Evolutionary conservation across 2,329 filamentous ascomycete genomes (phyloP).

Genomic region (Byssochlamys sp.): DNA sequence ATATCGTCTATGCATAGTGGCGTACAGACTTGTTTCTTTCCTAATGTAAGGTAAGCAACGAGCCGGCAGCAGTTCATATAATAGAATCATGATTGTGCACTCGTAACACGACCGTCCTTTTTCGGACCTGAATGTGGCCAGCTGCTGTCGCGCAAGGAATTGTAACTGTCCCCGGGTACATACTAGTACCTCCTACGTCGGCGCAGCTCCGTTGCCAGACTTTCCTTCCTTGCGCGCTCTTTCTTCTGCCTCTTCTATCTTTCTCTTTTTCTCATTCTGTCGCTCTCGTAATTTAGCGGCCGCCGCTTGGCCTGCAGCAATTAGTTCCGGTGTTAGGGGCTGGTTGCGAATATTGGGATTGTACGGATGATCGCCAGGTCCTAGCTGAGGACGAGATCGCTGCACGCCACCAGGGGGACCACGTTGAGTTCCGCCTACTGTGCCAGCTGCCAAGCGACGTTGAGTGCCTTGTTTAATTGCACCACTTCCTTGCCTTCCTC

Average conservation of each 20-base stretch:
- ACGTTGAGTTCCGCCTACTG: neutral
- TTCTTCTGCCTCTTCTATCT: constrained; percentile 15
- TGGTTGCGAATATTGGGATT: neutral
- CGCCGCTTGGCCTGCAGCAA: neutral
- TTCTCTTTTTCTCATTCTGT: constrained; percentile 9
- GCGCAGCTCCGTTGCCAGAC: neutral
- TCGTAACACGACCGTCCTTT: too few relatives aligned
- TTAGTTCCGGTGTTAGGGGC: neutral
- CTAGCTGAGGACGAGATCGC: neutral
- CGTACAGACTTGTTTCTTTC: too few relatives aligned
- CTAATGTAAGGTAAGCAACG: too few relatives aligned
- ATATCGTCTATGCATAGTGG: too few relatives aligned
- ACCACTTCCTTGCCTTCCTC: neutral
- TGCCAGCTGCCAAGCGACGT: neutral
- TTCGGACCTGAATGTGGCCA: too few relatives aligned
- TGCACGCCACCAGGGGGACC: neutral
- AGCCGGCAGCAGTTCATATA: too few relatives aligned
- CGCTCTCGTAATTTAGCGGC: neutral
- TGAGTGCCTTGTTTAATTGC: too few relatives aligned
- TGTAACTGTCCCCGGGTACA: too few relatives aligned
- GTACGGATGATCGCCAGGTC: neutral
- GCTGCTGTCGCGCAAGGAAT: too few relatives aligned
- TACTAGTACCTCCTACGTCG: neutral
- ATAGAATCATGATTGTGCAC: too few relatives aligned
- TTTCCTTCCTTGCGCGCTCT: constrained; percentile 5